Evolutionary conservation across 345 rosid genomes (phyloP).

Genomic region (Chamaenerion angustifolium): DNA sequence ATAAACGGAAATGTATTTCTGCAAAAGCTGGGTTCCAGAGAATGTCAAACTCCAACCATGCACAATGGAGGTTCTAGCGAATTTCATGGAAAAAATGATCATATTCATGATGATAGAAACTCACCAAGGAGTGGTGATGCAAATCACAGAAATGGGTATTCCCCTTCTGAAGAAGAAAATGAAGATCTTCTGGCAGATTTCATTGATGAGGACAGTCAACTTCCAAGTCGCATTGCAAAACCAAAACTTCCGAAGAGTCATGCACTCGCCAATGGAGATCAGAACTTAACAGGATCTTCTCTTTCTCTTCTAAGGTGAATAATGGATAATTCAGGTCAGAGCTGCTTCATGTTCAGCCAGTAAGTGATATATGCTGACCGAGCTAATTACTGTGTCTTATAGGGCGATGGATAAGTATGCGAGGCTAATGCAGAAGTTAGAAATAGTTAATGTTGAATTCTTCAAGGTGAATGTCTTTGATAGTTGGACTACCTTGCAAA

Average conservation of each 20-base stretch:
- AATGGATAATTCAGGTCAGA: neutral
- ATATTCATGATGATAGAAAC: slow-evolving; percentile 23
- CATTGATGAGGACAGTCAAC: slow-evolving; percentile 98
- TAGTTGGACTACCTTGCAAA: slow-evolving; percentile 6
- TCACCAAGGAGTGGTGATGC: slow-evolving; percentile 22
- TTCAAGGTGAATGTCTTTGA: slow-evolving; percentile 53
- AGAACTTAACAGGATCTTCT: slow-evolving; percentile 84
- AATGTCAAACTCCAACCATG: slow-evolving; percentile 26
- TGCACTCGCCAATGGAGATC: slow-evolving; percentile 43
- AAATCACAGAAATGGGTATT: slow-evolving; percentile 37
- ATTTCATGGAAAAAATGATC: slow-evolving; percentile 23
- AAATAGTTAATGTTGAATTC: slow-evolving; percentile 78
- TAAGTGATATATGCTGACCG: neutral
- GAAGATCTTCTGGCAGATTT: slow-evolving; percentile 97
- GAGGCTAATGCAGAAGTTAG: slow-evolving; percentile 96
- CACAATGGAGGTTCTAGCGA: slow-evolving; percentile 39
- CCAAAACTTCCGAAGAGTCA: slow-evolving; percentile 22
- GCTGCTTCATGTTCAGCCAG: neutral
- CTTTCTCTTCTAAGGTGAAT: slow-evolving; percentile 83
- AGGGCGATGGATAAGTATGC: slow-evolving; percentile 99
- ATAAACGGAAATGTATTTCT: slow-evolving; percentile 75
- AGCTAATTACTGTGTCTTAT: slow-evolving; percentile 11
- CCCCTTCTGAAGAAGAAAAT: slow-evolving; percentile 72
- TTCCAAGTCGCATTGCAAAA: slow-evolving; percentile 77
- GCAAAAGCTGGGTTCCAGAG: slow-evolving; percentile 38